Base-by-base conservation (phyloP, 495 filamentous ascomycete genomes). In the Xylaria telfairii region DNA sequence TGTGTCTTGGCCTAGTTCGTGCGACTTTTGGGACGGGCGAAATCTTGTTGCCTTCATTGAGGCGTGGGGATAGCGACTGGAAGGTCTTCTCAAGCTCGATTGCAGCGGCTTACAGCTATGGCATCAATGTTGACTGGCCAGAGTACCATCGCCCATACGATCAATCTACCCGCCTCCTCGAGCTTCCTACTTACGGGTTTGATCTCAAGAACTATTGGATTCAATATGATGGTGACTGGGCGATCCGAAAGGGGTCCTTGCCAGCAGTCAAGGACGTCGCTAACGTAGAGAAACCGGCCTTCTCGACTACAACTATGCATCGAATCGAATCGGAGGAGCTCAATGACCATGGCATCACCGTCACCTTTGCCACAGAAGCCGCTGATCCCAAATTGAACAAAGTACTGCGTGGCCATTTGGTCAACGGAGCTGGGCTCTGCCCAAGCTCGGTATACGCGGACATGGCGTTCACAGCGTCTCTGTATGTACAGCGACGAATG, bases 161-260 rank as follows among this genome's bases (percentile, higher is more conserved):
- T 60, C 63, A 80, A 17, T 80, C 76, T 19, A 84, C 85, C 60
- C 80, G 83, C 49, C 82, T 91, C 21, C 78, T 92, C 12, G 73
- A 81, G 5, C 83, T 92, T 19, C 91, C 91, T 12, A 76, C 83
- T 0, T 93, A 93, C 75, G 84, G 81, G 19, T 93, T 86, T 79
- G 89, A 92, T 70, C 75, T 84, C 39, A 92, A 92, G 81, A 88
- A 88, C 68, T 90, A 91, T 77, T 92, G 91, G 91, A 87, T 92
- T 30, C 79, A 86, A 0, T 92, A 92, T 73, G 81, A 82, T 46
- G 86, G 89, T 68, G 90, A 76, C 84, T 84, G 74, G 79, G 84
- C 21, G 86, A 66, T 92, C 54, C 89, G 87, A 70, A 91, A 91
- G 73, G 90, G 90, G 92, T 71, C 15, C 30, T 72, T 37, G 62